These are phyloP conservation scores for Neofusicoccum ribis DNA, from an alignment of 2,329 filamentous ascomycete genomes.

Conservation along the genomic window DNA sequence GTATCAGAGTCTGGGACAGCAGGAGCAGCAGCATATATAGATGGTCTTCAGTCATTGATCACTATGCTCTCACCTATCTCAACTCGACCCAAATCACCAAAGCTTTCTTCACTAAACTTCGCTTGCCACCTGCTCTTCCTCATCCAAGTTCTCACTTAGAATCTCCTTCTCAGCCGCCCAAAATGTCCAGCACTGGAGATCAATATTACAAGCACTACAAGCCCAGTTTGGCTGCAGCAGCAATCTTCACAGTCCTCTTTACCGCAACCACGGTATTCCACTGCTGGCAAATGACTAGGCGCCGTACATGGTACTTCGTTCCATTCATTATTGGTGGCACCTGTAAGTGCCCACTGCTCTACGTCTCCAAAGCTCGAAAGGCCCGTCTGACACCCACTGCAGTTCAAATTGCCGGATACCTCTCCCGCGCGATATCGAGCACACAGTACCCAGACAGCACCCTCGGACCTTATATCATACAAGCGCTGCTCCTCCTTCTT, in stretches of 20 bases:
- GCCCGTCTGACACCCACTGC: background rate
- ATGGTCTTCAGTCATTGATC: too few relatives aligned
- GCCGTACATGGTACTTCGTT: slow-evolving; percentile 52
- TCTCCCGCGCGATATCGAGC: slow-evolving; percentile 38
- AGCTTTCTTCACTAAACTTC: too few relatives aligned
- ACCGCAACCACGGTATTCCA: slow-evolving; percentile 36
- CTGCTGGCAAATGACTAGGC: slow-evolving; percentile 38
- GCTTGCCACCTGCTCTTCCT: too few relatives aligned
- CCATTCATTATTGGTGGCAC: slow-evolving; percentile 53
- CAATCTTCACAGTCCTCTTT: slow-evolving; percentile 33
- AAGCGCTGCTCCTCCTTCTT: slow-evolving; percentile 46
- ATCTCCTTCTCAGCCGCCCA: too few relatives aligned
- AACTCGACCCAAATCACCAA: too few relatives aligned
- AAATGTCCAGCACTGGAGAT: too few relatives aligned
- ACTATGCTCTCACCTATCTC: too few relatives aligned
- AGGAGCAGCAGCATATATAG: too few relatives aligned
- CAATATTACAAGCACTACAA: slow-evolving; percentile 22
- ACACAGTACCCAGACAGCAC: slow-evolving; percentile 32
- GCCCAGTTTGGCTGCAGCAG: slow-evolving; percentile 30
- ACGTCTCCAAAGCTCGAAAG: too few relatives aligned
- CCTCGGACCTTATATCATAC: slow-evolving; percentile 44
- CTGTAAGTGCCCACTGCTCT: slow-evolving; percentile 36
- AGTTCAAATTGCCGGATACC: slow-evolving; percentile 55
- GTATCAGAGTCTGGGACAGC: too few relatives aligned
- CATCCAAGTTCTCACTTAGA: too few relatives aligned